Evolutionary conservation across 225 moss, liverwort and hornwort species (phyloP).

Genomic region (Thuidium tamariscinum): DNA sequence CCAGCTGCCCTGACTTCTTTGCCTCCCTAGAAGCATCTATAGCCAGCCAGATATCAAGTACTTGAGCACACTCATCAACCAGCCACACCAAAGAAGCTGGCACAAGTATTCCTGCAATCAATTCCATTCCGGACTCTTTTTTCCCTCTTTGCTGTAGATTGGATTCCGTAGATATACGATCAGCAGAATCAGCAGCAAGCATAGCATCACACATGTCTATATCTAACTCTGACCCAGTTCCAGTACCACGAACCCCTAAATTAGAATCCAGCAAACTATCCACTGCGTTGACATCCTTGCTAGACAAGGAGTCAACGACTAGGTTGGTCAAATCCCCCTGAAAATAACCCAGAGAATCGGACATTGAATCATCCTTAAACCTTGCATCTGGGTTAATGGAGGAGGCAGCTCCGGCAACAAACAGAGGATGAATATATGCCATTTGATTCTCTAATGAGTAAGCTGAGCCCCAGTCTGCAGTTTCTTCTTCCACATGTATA

Average conservation of each 20-base stretch:
- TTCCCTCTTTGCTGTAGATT: slow-evolving; percentile 19
- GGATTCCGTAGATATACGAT: neutral
- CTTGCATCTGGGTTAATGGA: slow-evolving; percentile 12
- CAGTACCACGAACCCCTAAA: slow-evolving; percentile 19
- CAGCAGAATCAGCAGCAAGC: slow-evolving; percentile 6
- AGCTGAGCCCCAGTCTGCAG: slow-evolving; percentile 66
- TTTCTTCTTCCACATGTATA: slow-evolving; percentile 86
- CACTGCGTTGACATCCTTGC: slow-evolving; percentile 40
- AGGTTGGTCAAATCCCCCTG: neutral
- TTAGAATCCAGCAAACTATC: slow-evolving; percentile 31
- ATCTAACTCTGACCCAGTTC: slow-evolving; percentile 33
- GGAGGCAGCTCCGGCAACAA: slow-evolving; percentile 66
- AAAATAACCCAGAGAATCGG: slow-evolving; percentile 7
- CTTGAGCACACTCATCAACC: slow-evolving; percentile 51
- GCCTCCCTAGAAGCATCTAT: slow-evolving; percentile 66
- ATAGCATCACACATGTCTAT: slow-evolving; percentile 76
- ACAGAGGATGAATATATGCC: slow-evolving; percentile 73
- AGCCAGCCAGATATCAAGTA: slow-evolving; percentile 66
- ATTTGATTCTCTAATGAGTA: slow-evolving; percentile 61
- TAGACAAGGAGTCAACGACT: slow-evolving; percentile 14
- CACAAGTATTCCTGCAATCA: slow-evolving; percentile 15
- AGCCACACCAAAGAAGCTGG: slow-evolving; percentile 52
- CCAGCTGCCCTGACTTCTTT: slow-evolving; percentile 50
- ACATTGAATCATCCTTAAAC: slow-evolving; percentile 18
- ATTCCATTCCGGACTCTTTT: slow-evolving; percentile 15